phyloP scores from a whole-genome alignment of 148 eudicot species.

The Persicaria tinctoria region DNA sequence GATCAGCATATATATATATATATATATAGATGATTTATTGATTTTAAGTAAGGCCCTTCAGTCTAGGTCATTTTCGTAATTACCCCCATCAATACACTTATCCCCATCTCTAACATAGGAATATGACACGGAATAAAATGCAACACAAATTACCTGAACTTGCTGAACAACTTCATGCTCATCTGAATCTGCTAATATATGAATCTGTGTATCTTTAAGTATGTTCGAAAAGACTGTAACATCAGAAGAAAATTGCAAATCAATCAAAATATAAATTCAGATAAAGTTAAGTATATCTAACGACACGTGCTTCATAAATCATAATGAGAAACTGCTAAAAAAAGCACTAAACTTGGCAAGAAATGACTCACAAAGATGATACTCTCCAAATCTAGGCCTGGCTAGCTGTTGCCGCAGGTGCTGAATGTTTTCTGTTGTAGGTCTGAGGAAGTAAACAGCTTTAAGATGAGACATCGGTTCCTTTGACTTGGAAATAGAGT shows the following conservation, averaged over 20 bases:
- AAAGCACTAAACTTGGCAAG: neutral
- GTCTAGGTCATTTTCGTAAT: too few relatives aligned
- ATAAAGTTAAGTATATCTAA: neutral
- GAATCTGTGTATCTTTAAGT: conserved; percentile 84
- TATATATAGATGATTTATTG: too few relatives aligned
- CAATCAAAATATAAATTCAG: neutral
- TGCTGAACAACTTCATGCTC: conserved; percentile 93
- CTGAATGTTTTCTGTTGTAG: conserved; percentile 75
- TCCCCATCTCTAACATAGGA: neutral
- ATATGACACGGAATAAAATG: neutral
- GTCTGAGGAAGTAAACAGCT: conserved; percentile 85
- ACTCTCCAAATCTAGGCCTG: conserved; percentile 89
- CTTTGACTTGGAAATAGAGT: conserved; percentile 81
- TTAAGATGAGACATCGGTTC: conserved; percentile 97
- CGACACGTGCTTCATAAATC: neutral
- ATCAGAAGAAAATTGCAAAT: conserved; percentile 13
- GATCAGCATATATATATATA: neutral
- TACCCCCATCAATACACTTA: too few relatives aligned
- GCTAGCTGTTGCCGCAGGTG: conserved; percentile 80
- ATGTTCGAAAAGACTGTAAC: conserved; percentile 86
- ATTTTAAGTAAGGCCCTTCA: neutral
- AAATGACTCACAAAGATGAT: conserved; percentile 74
- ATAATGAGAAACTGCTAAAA: neutral
- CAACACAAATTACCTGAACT: conserved; percentile 59
- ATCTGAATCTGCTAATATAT: conserved; percentile 89